These are phyloP conservation scores for Amaranthus hypochondriacus DNA, from an alignment of 148 eudicot genomes.

Conservation along the genomic window DNA sequence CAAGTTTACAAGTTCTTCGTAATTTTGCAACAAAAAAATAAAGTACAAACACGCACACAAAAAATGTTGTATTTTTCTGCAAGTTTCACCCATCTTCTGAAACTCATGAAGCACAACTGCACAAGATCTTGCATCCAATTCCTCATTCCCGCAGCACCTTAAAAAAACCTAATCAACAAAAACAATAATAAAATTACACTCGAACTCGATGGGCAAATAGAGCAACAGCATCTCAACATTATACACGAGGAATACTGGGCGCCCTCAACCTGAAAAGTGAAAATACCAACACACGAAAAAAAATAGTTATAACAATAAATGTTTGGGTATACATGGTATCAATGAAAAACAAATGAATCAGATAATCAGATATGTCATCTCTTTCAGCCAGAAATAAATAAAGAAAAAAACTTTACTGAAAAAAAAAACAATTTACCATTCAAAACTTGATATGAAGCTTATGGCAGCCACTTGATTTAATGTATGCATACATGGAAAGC, in stretches of 20 bases:
- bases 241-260: background rate
- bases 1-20: too few species aligned
- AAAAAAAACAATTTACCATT: constrained; percentile 8
- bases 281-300: background rate
- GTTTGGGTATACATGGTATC: background rate
- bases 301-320: background rate
- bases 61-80: background rate
- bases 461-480: background rate
- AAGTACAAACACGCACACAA: too few species aligned
- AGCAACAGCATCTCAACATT: background rate
- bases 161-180: background rate
- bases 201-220: background rate
- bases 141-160: background rate
- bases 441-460: background rate
- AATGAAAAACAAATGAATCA: background rate
- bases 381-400: too few species aligned
- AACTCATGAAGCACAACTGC: background rate
- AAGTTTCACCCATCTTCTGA: background rate
- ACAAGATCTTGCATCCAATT: background rate
- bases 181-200: background rate
- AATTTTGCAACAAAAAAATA: too few species aligned
- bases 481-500: constrained; percentile 1
- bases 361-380: background rate
- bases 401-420: too few species aligned
- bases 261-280: background rate